Base-by-base conservation (phyloP, 805 yeast genomes). In the Kurtzmaniella cleridarum region DNA sequence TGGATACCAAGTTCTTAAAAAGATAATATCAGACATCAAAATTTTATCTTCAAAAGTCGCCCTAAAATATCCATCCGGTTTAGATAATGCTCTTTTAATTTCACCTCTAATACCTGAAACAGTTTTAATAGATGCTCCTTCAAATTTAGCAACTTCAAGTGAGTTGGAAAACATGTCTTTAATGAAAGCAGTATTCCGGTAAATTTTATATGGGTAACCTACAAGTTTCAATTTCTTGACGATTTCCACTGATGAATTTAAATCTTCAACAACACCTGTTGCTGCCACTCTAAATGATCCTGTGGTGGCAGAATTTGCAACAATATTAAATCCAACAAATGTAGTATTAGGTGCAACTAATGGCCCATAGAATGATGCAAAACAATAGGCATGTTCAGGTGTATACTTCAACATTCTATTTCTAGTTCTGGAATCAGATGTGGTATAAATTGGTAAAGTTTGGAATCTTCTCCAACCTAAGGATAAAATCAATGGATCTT, bases 381-480 rank as follows among this genome's bases (percentile, higher is more conserved):
- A 81, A 72, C 98, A 93, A 59, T 84, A 91, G 17, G 96, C 87
- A 62, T 93, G 99, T 57, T 93, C 99, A 6, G 98, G 98, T 0
- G 98, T 93, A 60, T 93, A 93, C 59, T 93, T 93, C 65, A 93
- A 75, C 96, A 93, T 87, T 68, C 98, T 83, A 55, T 90, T 91
- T 71, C 99, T 78, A 11, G 99, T 93, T 66, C 99, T 76, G 5
- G 98, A 93, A 62, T 93, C 99, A 5, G 95, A 80, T 0, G 98
- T 93, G 3, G 98, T 90, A 60, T 90, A 93, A 18, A 93, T 75
- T 7, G 99, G 99, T 40, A 91, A 66, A 0, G 98, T 90, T 64
- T 93, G 99, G 69, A 93, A 95, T 61, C 99, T 75, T 69, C 99
- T 80, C 99, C 98, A 93, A 29, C 99, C 99, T 32, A 93, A 66